Conservation (phyloP, 441 rosid genomes). For the Erysimum cheiri region DNA sequence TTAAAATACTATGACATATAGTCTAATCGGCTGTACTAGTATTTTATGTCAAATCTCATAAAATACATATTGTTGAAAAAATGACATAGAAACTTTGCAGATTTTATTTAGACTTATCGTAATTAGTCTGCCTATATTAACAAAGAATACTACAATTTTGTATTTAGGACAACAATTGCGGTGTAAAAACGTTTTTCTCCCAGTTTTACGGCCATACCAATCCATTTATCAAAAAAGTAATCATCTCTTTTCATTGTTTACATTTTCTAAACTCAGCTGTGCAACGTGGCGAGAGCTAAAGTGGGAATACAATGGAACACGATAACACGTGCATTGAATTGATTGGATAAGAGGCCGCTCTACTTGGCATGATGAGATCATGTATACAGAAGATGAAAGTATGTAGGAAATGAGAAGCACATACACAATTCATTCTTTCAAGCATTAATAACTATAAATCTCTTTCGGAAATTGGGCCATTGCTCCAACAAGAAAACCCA, state of each 20-base stretch:
- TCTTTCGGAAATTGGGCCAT: conserved; percentile 96
- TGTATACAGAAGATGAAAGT: conserved; percentile 49
- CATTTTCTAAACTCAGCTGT: not conserved
- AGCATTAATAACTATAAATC: conserved; percentile 50
- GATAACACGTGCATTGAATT: conserved; percentile 47
- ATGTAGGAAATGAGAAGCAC: conserved; percentile 49
- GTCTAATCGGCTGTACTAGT: not conserved
- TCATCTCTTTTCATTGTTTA: not conserved
- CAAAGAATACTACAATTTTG: not conserved
- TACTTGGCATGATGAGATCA: conserved; percentile 57
- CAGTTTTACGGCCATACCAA: not conserved
- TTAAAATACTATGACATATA: not conserved
- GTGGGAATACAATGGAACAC: conserved; percentile 33
- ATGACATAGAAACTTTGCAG: not conserved
- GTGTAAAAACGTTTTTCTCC: not conserved
- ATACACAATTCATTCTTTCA: conserved; percentile 24
- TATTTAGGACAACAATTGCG: not conserved
- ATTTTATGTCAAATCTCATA: not conserved
- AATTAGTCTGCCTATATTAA: not conserved
- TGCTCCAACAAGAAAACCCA: conserved; percentile 44
- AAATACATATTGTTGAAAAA: not conserved
- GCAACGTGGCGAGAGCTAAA: conserved; percentile 21
- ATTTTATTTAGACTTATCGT: not conserved
- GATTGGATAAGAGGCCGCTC: conserved; percentile 68
- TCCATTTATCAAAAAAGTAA: not conserved